These are phyloP conservation scores for Samsoniella hepiali DNA, from an alignment of 2,329 filamentous ascomycete species.

Conservation along the genomic window DNA sequence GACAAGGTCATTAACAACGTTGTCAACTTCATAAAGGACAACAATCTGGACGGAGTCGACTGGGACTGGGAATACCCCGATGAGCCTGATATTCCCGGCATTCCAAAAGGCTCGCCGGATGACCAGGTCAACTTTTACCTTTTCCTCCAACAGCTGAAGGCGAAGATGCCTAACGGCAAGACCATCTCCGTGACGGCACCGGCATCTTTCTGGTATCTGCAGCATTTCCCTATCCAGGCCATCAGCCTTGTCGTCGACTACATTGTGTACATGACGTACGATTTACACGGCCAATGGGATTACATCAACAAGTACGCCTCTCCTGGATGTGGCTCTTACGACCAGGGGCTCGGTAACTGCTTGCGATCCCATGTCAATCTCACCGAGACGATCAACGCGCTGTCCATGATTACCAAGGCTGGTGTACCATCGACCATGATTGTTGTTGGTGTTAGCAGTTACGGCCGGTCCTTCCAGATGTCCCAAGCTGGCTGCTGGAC, in stretches of 20 bases:
- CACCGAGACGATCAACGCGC: constrained; percentile 32
- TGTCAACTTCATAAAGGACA: constrained; percentile 35
- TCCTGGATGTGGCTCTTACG: constrained; percentile 16
- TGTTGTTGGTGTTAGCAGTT: constrained; percentile 29
- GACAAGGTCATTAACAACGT: constrained; percentile 32
- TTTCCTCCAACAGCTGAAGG: constrained; percentile 18
- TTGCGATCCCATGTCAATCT: constrained; percentile 36
- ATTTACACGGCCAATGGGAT: constrained; percentile 36
- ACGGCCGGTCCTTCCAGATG: constrained; percentile 35
- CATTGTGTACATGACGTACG: constrained; percentile 36
- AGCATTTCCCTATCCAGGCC: constrained; percentile 28
- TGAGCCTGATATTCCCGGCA: constrained; percentile 27
- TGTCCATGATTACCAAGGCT: constrained; percentile 36
- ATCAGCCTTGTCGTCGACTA: constrained; percentile 31
- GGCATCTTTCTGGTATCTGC: constrained; percentile 35
- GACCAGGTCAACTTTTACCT: constrained; percentile 22
- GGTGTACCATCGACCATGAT: constrained; percentile 31
- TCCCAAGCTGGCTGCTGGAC: constrained; percentile 27
- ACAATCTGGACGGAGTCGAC: constrained; percentile 38
- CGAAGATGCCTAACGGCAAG: constrained; percentile 22
- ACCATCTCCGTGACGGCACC: constrained; percentile 32
- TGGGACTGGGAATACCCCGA: constrained; percentile 36
- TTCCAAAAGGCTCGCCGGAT: constrained; percentile 26
- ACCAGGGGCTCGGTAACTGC: constrained; percentile 29
- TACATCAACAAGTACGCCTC: constrained; percentile 26